Evolutionary conservation across 305 asterid species (phyloP).

Genomic region (Solanum chacoense): DNA sequence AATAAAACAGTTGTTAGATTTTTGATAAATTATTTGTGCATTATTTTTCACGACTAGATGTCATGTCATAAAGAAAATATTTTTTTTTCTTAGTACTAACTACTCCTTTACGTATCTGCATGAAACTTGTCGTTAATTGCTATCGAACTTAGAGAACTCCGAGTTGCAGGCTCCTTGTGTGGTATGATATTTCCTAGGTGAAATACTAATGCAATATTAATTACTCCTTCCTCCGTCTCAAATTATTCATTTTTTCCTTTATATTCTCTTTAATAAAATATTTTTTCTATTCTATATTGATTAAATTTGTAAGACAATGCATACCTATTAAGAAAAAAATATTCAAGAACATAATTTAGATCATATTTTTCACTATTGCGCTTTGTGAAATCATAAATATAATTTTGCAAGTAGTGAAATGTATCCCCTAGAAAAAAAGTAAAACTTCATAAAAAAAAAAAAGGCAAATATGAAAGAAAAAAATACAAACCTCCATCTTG

Average conservation of each 20-base stretch:
- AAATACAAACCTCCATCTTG: too few species aligned
- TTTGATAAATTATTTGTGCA: not conserved
- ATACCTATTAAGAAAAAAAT: too few species aligned
- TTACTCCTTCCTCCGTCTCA: not conserved
- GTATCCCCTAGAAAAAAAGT: not conserved
- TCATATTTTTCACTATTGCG: too few species aligned
- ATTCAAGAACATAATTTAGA: too few species aligned
- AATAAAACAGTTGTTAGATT: not conserved
- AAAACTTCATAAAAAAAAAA: not conserved
- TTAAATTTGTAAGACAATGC: too few species aligned
- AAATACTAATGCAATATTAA: not conserved
- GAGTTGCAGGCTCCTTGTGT: not conserved
- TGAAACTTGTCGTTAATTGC: not conserved
- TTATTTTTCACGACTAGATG: not conserved
- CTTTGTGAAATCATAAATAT: too few species aligned
- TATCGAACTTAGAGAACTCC: not conserved
- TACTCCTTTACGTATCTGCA: not conserved
- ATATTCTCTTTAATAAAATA: not conserved
- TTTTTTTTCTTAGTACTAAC: not conserved
- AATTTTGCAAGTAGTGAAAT: not conserved
- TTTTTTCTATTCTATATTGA: too few species aligned
- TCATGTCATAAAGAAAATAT: not conserved
- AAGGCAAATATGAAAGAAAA: too few species aligned
- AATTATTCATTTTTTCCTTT: not conserved
- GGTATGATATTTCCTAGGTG: not conserved